These are phyloP conservation scores for Aspergillus pseudotamarii DNA, from an alignment of 2,329 filamentous ascomycete genomes.

Conservation along the genomic window DNA sequence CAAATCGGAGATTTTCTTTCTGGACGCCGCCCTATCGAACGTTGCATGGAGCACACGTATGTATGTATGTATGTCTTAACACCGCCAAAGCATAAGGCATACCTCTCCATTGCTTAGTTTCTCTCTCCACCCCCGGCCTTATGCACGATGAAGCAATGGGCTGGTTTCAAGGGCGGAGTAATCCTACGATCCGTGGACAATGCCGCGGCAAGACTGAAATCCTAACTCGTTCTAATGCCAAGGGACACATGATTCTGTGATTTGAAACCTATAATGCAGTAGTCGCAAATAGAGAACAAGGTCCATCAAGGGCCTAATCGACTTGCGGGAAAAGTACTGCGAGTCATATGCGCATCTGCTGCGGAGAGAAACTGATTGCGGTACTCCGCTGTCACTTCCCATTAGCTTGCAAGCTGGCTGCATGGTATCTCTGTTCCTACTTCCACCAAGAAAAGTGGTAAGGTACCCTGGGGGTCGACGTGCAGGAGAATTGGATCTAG, in stretches of 20 bases:
- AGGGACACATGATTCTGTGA: constrained; percentile 4
- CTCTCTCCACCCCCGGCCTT: constrained; percentile 3
- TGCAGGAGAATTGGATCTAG: constrained; percentile 4
- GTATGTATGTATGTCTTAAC: constrained; percentile 15
- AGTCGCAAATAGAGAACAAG: constrained; percentile 1
- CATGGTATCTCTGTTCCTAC: constrained; percentile 10
- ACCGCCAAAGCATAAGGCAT: constrained; percentile 9
- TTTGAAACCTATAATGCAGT: constrained; percentile 1
- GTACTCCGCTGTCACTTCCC: background rate
- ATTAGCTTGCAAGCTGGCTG: constrained; percentile 1
- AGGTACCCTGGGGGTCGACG: background rate
- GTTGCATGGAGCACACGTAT: constrained; percentile 12
- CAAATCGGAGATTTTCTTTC: constrained; percentile 22
- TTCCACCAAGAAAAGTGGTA: background rate
- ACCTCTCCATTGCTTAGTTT: constrained; percentile 5
- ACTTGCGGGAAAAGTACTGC: constrained; percentile 10
- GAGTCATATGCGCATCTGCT: constrained; percentile 15
- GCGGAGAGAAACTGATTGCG: background rate
- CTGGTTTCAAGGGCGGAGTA: constrained; percentile 6
- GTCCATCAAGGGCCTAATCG: constrained; percentile 2
- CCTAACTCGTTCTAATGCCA: background rate
- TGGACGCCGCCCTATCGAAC: constrained; percentile 7
- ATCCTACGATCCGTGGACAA: background rate
- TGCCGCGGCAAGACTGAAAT: background rate
- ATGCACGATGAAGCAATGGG: constrained; percentile 8